Percentiles rank a stretch among this genome's conserved stretches.
phyloP scores from a whole-genome alignment of 2,329 filamentous ascomycete genomes.

The Fusarium phyllophilum region DNA sequence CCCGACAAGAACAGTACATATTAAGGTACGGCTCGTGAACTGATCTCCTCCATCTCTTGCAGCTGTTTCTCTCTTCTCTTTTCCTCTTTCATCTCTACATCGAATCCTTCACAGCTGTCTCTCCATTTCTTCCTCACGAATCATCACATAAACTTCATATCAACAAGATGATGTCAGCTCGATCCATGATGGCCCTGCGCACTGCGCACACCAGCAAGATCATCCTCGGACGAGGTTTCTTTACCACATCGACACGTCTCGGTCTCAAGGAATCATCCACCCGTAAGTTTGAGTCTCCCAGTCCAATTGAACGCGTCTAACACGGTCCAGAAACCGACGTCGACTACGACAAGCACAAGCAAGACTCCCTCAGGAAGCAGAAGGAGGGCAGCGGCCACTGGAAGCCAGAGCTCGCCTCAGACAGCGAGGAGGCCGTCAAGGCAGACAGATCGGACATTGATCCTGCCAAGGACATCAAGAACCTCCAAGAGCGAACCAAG shows the following conservation, averaged over 20 bases:
- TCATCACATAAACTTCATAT: background rate
- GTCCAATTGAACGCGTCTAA: background rate
- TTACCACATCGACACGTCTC: slow-evolving; percentile 43
- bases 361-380: slow-evolving; percentile 72
- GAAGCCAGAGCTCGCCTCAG: slow-evolving; percentile 80
- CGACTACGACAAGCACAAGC: slow-evolving; percentile 67
- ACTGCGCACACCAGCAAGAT: slow-evolving; percentile 31
- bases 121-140: background rate
- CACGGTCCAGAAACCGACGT: slow-evolving; percentile 47
- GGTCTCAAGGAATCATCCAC: slow-evolving; percentile 52
- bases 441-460: slow-evolving; percentile 63
- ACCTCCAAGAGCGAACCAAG: slow-evolving; percentile 70
- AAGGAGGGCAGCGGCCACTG: slow-evolving; percentile 77
- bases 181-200: slow-evolving; percentile 40
- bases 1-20: slow-evolving; percentile 24
- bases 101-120: background rate
- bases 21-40: slow-evolving; percentile 11
- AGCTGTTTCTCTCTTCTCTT: background rate
- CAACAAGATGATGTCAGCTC: slow-evolving; percentile 39
- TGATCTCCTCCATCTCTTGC: background rate
- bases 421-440: slow-evolving; percentile 82
- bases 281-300: slow-evolving; percentile 42
- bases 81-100: background rate
- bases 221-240: slow-evolving; percentile 40
- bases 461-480: slow-evolving; percentile 53